These are phyloP conservation scores for Yamadazyma olivae DNA, from an alignment of 805 yeast genomes.

Conservation along the genomic window DNA sequence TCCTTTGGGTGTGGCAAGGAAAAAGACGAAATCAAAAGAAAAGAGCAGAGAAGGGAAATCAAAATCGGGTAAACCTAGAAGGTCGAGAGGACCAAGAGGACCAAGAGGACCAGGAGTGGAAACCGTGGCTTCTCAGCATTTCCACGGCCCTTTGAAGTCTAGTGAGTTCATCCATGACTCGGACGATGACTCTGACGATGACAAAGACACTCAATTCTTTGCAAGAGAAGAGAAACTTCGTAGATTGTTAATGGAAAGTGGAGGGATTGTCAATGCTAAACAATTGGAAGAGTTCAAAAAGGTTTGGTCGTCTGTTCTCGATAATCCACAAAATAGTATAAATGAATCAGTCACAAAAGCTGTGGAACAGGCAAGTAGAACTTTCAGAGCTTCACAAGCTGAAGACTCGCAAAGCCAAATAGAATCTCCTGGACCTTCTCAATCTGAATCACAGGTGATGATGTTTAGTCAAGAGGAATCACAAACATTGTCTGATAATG, in stretches of 20 bases:
- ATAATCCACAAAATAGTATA: slow-evolving; percentile 5
- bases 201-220: slow-evolving; percentile 49
- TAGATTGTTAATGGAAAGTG: slow-evolving; percentile 28
- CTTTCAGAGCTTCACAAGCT: slow-evolving; percentile 10
- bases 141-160: slow-evolving; percentile 34
- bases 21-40: slow-evolving; percentile 14
- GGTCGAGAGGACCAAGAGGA: slow-evolving; percentile 10
- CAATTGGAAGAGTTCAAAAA: slow-evolving; percentile 31
- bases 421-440: too few species aligned
- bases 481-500: too few species aligned
- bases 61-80: slow-evolving; percentile 7
- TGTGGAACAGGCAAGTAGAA: slow-evolving; percentile 9
- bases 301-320: slow-evolving; percentile 22
- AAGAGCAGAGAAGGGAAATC: slow-evolving; percentile 2
- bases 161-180: slow-evolving; percentile 54
- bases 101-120: background rate
- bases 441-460: too few species aligned
- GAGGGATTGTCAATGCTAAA: slow-evolving; percentile 34
- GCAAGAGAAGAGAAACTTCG: slow-evolving; percentile 53
- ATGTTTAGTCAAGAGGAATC: too few species aligned
- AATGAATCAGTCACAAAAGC: slow-evolving; percentile 11
- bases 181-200: slow-evolving; percentile 64
- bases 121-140: slow-evolving; percentile 14
- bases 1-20: slow-evolving; percentile 24
- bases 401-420: slow-evolving; percentile 4